Base-by-base conservation (phyloP, 2,329 filamentous ascomycete species). In the Penicillium sp. region DNA sequence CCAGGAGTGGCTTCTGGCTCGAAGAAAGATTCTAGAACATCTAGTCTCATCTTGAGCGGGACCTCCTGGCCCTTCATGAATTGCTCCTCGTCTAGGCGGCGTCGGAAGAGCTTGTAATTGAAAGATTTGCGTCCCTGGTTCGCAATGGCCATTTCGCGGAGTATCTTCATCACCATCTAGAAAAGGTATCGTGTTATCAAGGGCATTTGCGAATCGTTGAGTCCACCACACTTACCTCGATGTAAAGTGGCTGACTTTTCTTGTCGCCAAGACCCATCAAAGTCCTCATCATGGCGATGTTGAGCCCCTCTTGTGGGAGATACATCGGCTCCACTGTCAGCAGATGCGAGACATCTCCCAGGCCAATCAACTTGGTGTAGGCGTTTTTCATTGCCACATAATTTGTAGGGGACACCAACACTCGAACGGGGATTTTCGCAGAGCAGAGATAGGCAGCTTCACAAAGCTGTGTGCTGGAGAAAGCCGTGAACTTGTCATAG, bases 1-100 rank as follows among this genome's bases (percentile, higher is more conserved):
- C 21, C 21, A 7, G 7, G 21, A 7, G 21, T 11, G 21, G 11
- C 7, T 11, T 35, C 30, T 33, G 50, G 33, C 2, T 72, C 69
- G 59, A 86, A 73, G 60, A 86, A 86, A 10, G 76, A 80, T 52
- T 87, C 79, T 0, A 87, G 67, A 0, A 81, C 71, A 5, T 79
- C 72, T 1, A 87, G 65, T 0, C 84, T 74, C 57, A 81, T 74
- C 0, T 71, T 62, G 2, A 91, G 64, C 0, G 81, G 78, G 0
- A 55, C 68, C 0, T 61, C 57, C 54, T 89, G 83, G 2, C 58
- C 64, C 0, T 59, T 51, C 0, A 69, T 65, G 14, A 86, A 65
- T 0, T 62, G 52, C 16, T 72, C 63, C 0, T 38, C 17, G 0
- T 59, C 45, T 0, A 77, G 52, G 2, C 63, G 48, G 0, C 27